Conservation (phyloP, 192 early-diverging fungal genomes). For the Oehlia diaphana region DNA sequence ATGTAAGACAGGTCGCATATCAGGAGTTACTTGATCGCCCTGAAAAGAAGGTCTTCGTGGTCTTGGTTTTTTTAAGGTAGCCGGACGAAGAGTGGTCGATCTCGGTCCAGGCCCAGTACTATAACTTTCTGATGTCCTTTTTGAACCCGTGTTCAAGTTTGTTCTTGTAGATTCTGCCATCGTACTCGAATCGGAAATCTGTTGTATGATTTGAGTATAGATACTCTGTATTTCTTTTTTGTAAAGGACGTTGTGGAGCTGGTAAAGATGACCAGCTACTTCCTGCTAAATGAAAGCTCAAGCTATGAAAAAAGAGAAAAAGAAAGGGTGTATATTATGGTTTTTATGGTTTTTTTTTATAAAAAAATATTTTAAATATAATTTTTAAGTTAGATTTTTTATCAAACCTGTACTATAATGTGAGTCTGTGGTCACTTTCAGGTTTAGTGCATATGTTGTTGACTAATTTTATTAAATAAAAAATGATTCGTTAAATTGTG, state of each 20-base stretch:
- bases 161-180: not conserved
- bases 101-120: not conserved
- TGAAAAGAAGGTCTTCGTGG: slow-evolving; percentile 8
- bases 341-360: no score
- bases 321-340: not conserved
- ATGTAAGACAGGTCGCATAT: slow-evolving; percentile 39
- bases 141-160: not conserved
- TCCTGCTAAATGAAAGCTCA: not conserved
- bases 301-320: not conserved
- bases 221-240: not conserved
- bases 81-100: not conserved
- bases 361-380: not conserved
- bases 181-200: not conserved
- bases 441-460: not conserved
- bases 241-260: not conserved
- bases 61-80: not conserved
- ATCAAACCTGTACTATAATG: no score
- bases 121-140: not conserved
- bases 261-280: not conserved
- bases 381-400: not conserved
- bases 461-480: not conserved
- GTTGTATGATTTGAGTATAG: not conserved
- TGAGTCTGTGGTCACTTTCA: not conserved
- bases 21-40: slow-evolving; percentile 18
- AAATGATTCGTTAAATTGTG: not conserved